Conservation (phyloP, 768 basidiomycete species). For the Termitomyces sp. region DNA sequence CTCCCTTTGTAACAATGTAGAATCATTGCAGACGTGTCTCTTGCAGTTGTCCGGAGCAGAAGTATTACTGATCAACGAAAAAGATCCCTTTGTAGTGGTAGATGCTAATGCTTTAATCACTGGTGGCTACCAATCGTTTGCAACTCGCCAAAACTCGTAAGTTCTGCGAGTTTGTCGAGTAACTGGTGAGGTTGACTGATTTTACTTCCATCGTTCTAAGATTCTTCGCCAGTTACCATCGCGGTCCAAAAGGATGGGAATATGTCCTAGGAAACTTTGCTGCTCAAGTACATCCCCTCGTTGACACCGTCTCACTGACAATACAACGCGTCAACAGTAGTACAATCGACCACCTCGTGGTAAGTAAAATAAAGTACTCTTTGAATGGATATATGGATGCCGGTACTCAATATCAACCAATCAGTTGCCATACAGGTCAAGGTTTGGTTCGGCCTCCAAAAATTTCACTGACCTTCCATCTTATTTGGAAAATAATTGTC, state of each 20-base stretch:
- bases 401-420: neutral
- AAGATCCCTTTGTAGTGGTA: slow-evolving; percentile 48
- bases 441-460: slow-evolving; percentile 42
- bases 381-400: neutral
- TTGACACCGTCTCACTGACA: slow-evolving; percentile 47
- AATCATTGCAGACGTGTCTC: neutral
- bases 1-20: neutral
- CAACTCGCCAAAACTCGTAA: slow-evolving; percentile 47
- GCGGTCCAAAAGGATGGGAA: slow-evolving; percentile 33
- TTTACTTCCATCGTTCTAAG: slow-evolving; percentile 17
- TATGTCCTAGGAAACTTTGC: slow-evolving; percentile 55
- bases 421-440: slow-evolving; percentile 58
- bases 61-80: slow-evolving; percentile 50
- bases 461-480: slow-evolving; percentile 47
- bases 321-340: slow-evolving; percentile 40
- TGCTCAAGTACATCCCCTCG: slow-evolving; percentile 46
- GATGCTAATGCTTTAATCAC: slow-evolving; percentile 46
- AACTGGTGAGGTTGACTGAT: neutral
- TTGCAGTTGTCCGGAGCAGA: slow-evolving; percentile 46
- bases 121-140: slow-evolving; percentile 52
- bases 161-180: neutral
- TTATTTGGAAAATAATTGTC: slow-evolving; percentile 51
- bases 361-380: slow-evolving; percentile 19
- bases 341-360: slow-evolving; percentile 39
- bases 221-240: slow-evolving; percentile 45